These are phyloP conservation scores for Ramaria sp. DNA, from an alignment of 768 basidiomycete genomes.

Conservation along the genomic window DNA sequence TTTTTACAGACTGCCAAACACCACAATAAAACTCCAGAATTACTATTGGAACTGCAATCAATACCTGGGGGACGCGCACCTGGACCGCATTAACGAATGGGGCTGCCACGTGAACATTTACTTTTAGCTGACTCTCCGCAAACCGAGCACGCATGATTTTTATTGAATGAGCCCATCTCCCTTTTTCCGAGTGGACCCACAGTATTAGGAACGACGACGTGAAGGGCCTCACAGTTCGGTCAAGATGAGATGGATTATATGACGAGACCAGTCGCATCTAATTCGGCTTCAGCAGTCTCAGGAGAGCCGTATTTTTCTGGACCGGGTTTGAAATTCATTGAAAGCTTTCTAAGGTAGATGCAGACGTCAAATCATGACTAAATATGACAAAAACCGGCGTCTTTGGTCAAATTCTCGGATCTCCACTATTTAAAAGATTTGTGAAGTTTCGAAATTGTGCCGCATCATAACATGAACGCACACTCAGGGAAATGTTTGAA, in stretches of 20 bases:
- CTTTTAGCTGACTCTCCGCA: constrained; percentile 27
- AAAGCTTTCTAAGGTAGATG: no score
- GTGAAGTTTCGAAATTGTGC: no score
- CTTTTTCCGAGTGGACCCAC: constrained; percentile 24
- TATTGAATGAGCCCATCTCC: constrained; percentile 27
- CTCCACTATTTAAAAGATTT: background rate
- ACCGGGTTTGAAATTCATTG: no score
- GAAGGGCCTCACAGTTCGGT: constrained; percentile 17
- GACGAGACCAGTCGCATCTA: constrained; percentile 19
- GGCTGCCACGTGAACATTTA: constrained; percentile 26
- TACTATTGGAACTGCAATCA: background rate
- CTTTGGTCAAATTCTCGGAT: background rate
- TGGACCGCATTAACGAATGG: constrained; percentile 26
- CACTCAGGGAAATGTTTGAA: no score
- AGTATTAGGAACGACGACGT: constrained; percentile 26
- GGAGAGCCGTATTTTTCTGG: constrained; percentile 7
- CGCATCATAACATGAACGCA: no score
- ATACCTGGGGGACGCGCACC: constrained; percentile 15
- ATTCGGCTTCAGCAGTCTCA: constrained; percentile 24
- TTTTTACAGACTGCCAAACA: constrained; percentile 27
- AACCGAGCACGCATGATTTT: constrained; percentile 25
- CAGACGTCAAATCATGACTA: no score
- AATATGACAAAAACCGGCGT: background rate
- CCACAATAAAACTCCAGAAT: background rate
- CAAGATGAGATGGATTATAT: constrained; percentile 16